Evolutionary conservation across 495 filamentous ascomycete genomes (phyloP).

Genomic region (Penicillium bialowiezense): DNA sequence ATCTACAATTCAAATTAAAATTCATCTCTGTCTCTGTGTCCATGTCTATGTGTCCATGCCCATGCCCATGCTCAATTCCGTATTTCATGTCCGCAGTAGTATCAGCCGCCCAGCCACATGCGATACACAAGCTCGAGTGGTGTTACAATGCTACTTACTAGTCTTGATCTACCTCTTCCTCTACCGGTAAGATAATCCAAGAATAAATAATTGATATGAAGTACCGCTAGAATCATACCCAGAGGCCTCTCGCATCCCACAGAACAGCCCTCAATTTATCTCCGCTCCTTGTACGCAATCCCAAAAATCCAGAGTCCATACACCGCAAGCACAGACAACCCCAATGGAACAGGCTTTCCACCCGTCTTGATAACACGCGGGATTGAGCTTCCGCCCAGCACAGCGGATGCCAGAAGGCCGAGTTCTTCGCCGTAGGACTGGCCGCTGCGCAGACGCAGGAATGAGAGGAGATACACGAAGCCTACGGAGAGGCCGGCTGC

Average conservation of each 20-base stretch:
- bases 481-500: constrained; percentile 81
- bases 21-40: no score
- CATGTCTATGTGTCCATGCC: neutral
- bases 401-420: constrained; percentile 71
- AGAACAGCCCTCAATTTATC: neutral
- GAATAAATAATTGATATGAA: no score
- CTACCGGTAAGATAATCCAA: no score
- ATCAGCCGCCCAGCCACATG: no score
- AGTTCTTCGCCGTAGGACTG: constrained; percentile 73
- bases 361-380: constrained; percentile 74
- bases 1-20: constrained; percentile 1
- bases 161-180: no score
- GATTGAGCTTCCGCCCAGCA: constrained; percentile 78
- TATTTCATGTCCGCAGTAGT: no score
- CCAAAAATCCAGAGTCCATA: constrained; percentile 70
- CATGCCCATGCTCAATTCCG: no score
- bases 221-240: neutral
- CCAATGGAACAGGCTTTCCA: constrained; percentile 72
- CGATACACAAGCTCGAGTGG: no score
- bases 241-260: neutral
- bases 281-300: constrained; percentile 39
- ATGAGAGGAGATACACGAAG: constrained; percentile 50
- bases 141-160: no score
- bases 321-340: constrained; percentile 62
- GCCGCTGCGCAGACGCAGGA: constrained; percentile 35